Percentiles rank a stretch among this genome's conserved stretches.
Evolutionary conservation across 148 eudicot species (phyloP).

Genomic region (Rhododendron ovatum): DNA sequence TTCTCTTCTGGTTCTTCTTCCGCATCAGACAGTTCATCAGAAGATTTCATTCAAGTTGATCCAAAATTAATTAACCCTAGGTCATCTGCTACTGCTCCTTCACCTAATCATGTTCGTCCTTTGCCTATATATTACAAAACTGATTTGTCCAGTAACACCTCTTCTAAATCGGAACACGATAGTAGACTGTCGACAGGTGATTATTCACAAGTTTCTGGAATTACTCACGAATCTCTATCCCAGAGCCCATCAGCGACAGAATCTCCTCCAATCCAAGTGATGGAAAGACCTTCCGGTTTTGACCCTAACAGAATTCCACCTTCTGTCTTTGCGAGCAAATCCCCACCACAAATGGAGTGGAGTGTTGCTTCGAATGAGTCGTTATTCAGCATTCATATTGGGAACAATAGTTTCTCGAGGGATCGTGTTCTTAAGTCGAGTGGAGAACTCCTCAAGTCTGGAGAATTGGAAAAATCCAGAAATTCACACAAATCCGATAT

Average conservation of each 20-base stretch:
- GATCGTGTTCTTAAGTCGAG: not conserved
- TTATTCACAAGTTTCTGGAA: not conserved
- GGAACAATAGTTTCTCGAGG: slow-evolving; percentile 2
- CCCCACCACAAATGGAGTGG: slow-evolving; percentile 8
- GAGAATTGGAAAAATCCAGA: not conserved
- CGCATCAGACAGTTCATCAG: not conserved
- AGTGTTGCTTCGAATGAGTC: slow-evolving; percentile 10
- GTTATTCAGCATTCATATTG: slow-evolving; percentile 6
- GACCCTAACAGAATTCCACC: slow-evolving; percentile 8
- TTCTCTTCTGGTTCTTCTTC: not conserved
- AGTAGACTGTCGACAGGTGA: not conserved
- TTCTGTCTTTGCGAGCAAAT: not conserved
- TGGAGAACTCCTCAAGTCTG: not conserved
- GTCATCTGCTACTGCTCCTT: not conserved
- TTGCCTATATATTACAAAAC: not conserved
- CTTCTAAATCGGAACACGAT: not conserved
- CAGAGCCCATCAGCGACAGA: slow-evolving; percentile 4
- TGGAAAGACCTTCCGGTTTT: slow-evolving; percentile 6
- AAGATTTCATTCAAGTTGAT: slow-evolving; percentile 6
- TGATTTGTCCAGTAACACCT: not conserved
- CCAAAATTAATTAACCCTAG: not conserved
- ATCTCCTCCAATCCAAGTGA: slow-evolving; percentile 12
- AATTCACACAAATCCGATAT: not conserved
- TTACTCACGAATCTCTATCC: slow-evolving; percentile 2
- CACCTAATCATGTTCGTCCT: not conserved